Evolutionary conservation across 805 yeast genomes (phyloP).

Genomic region (Candida hungchunana): DNA sequence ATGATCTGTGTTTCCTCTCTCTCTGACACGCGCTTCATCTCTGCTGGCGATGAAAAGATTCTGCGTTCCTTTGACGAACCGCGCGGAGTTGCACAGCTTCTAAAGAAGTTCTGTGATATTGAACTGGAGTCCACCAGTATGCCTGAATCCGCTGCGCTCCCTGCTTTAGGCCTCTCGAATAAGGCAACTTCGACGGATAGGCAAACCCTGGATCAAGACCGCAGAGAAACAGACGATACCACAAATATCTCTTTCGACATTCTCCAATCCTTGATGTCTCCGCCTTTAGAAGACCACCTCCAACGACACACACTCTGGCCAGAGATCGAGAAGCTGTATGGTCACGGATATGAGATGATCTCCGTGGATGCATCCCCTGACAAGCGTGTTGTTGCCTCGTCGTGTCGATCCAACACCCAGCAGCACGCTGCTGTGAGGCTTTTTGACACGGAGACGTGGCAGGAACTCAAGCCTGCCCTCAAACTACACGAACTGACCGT

Average conservation of each 20-base stretch:
- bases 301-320: constrained; percentile 95
- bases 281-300: constrained; percentile 87
- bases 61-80: constrained; percentile 89
- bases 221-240: constrained; percentile 30
- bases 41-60: constrained; percentile 96
- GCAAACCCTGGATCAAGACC: constrained; percentile 22
- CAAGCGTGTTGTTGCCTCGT: constrained; percentile 66
- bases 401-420: constrained; percentile 84
- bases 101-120: constrained; percentile 51
- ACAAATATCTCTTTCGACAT: constrained; percentile 42
- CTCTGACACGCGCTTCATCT: constrained; percentile 60
- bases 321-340: constrained; percentile 89
- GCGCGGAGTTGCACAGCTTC: constrained; percentile 60
- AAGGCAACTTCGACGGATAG: constrained; percentile 62
- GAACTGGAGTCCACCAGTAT: constrained; percentile 32
- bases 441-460: constrained; percentile 59
- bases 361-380: constrained; percentile 69
- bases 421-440: constrained; percentile 84
- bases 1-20: constrained; percentile 77
- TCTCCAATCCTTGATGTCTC: constrained; percentile 42
- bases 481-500: constrained; percentile 80
- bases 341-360: constrained; percentile 94
- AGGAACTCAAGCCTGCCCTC: constrained; percentile 52
- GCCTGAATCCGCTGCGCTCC: constrained; percentile 86
- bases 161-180: constrained; percentile 90